Base-by-base conservation (phyloP, 768 basidiomycete species). In the Mycena capillaripes region DNA sequence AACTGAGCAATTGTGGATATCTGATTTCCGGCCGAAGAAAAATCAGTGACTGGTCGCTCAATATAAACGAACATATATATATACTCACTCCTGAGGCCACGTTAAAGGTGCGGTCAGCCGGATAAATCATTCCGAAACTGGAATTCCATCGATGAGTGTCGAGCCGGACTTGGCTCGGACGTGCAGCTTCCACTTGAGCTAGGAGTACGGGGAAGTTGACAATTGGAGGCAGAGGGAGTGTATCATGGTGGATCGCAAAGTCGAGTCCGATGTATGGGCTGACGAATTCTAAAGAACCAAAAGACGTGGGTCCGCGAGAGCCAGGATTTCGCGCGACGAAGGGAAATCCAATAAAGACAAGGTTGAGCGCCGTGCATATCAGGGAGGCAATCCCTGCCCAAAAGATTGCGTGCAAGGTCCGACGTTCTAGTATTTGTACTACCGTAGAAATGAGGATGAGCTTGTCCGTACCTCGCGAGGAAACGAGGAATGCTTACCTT, bases 1-100 rank as follows among this genome's bases (percentile, higher is more conserved):
- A 73, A 73, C 27, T 70, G 72, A n/a, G 55, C 62, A 11, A 70
- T 57, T 25, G 69, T 70, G 25, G 72, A 50, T 27, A 55, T 66
- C 72, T 70, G 46, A 73, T 19, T 6, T 36, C 12, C 34, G 34
- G 7, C 4, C 40, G 17, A 16, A 42, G 17, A 42, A 42, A 19
- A 42, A 42, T 42, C 40, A 42, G 40, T 19, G 40, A 42, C 40
- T 11, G 40, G 17, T n/a, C n/a, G n/a, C 4, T 9, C 40, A 42
- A 38, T 6, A 14, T 14, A 4, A 42, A 42, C 17, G 16, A 42
- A 29, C n/a, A 32, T 56, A 9, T 17, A n/a, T 4, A 50, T n/a
- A 50, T 50, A 50, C 4, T 32, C 19, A 56, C 55, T 10, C 27
- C 30, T 30, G 55, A 21, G 17, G 55, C 8, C 3, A 56, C 55